phyloP scores from a whole-genome alignment of 768 basidiomycete genomes.

The Tubosaeta sp. region DNA sequence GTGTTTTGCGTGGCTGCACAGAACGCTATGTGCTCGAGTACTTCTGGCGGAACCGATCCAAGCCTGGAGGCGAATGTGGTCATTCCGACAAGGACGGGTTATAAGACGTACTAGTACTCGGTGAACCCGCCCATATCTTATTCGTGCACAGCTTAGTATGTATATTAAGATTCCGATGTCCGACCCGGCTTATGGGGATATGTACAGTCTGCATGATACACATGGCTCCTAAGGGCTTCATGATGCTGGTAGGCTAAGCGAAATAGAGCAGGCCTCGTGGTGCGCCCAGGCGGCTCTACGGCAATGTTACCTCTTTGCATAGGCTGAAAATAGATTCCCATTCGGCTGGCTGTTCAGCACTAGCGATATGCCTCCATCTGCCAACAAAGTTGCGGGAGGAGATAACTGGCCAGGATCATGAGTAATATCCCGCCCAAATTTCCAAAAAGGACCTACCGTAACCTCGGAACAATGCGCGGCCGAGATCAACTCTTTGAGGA shows the following conservation, averaged over 20 bases:
- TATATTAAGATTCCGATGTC: neutral
- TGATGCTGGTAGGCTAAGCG: neutral
- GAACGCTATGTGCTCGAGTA: constrained; percentile 76
- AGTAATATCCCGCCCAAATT: constrained; percentile 1
- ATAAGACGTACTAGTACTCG: neutral
- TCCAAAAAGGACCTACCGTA: constrained; percentile 34
- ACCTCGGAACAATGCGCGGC: constrained; percentile 43
- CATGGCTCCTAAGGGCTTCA: neutral
- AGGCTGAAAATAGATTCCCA: constrained; percentile 55
- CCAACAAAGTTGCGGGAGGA: constrained; percentile 52
- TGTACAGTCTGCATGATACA: neutral
- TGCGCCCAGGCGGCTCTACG: constrained; percentile 4
- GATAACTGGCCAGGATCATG: constrained; percentile 33
- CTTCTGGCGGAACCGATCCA: constrained; percentile 62
- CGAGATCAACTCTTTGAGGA: constrained; percentile 26
- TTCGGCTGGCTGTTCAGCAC: constrained; percentile 32
- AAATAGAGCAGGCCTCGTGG: neutral
- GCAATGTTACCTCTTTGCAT: constrained; percentile 34
- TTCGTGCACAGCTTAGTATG: neutral
- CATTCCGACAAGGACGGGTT: constrained; percentile 8
- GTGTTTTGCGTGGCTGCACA: constrained; percentile 49
- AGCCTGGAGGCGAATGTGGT: constrained; percentile 27
- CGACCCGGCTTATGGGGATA: neutral
- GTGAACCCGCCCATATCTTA: neutral
- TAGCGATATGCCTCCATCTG: constrained; percentile 36